Evolutionary conservation across 208 protist species (phyloP).

Genomic region (Acanthamoeba castellanii): DNA sequence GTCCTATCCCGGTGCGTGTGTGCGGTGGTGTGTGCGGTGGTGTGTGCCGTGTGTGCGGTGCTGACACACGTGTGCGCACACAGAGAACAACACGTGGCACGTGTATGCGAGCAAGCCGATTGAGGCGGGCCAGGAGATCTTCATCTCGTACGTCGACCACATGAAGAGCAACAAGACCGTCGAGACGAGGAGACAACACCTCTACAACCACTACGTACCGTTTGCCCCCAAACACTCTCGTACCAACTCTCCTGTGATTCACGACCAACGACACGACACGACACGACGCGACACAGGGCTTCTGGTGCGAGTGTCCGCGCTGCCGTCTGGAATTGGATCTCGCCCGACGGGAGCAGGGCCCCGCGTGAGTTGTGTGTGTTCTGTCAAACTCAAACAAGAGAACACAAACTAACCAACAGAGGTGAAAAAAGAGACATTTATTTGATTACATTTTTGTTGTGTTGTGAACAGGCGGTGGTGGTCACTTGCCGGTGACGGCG

Average conservation of each 20-base stretch:
- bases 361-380: not conserved
- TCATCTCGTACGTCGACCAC: slow-evolving; percentile 40
- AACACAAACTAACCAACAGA: too few relatives aligned
- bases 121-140: slow-evolving; percentile 18
- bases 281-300: not conserved
- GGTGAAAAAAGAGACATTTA: not conserved
- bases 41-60: not conserved
- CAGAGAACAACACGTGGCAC: slow-evolving; percentile 31
- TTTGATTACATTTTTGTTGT: not conserved
- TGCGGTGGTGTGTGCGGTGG: not conserved
- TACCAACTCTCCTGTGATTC: not conserved
- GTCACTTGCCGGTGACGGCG: not conserved
- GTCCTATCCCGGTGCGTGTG: slow-evolving; percentile 23
- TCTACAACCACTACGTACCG: slow-evolving; percentile 48
- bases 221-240: not conserved
- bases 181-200: not conserved
- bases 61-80: not conserved
- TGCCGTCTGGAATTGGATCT: slow-evolving; percentile 33
- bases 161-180: slow-evolving; percentile 5
- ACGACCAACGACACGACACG: not conserved
- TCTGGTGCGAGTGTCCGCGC: slow-evolving; percentile 51
- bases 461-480: not conserved
- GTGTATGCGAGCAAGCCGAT: slow-evolving; percentile 3
- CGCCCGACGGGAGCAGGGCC: not conserved
- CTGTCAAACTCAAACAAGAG: too few relatives aligned